These are phyloP conservation scores for Phytophthora chlamydospora DNA, from an alignment of 352 stramenopile species.

Conservation along the genomic window DNA sequence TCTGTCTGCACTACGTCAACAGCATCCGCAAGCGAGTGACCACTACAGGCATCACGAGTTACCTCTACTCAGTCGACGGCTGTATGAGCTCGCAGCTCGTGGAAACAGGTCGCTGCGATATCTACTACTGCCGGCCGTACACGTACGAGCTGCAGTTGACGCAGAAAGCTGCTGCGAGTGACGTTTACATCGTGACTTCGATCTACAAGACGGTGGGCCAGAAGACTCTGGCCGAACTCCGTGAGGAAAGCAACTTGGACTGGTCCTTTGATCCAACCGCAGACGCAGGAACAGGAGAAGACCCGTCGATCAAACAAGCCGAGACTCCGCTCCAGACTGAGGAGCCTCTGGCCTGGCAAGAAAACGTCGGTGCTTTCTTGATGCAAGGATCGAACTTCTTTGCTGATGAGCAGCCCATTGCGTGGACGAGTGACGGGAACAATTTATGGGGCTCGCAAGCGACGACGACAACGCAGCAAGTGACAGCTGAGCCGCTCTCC, in stretches of 20 bases:
- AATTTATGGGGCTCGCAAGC: conserved; percentile 4
- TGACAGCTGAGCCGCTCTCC: conserved; percentile 3
- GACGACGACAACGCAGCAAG: not conserved
- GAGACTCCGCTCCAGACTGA: not conserved
- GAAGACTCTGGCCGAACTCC: conserved; percentile 40
- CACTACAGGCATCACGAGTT: conserved; percentile 29
- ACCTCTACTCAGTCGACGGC: conserved; percentile 47
- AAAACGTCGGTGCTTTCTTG: not conserved
- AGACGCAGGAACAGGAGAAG: not conserved
- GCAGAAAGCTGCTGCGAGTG: conserved; percentile 34
- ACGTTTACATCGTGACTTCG: conserved; percentile 46
- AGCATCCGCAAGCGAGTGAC: conserved; percentile 27
- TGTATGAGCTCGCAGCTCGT: conserved; percentile 34
- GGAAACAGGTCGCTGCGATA: conserved; percentile 44
- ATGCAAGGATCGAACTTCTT: not conserved
- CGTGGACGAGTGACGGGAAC: conserved; percentile 18
- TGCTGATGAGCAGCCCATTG: conserved; percentile 17
- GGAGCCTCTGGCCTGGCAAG: conserved; percentile 3
- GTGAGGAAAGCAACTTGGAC: conserved; percentile 45
- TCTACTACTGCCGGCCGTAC: conserved; percentile 51
- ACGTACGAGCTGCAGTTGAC: conserved; percentile 51
- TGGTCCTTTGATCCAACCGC: conserved; percentile 5
- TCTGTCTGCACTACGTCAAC: conserved; percentile 56
- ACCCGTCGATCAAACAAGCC: conserved; percentile 4
- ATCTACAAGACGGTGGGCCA: conserved; percentile 47